These are phyloP conservation scores for Colletotrichum liaoningense DNA, from an alignment of 2,329 filamentous ascomycete species.

Conservation along the genomic window DNA sequence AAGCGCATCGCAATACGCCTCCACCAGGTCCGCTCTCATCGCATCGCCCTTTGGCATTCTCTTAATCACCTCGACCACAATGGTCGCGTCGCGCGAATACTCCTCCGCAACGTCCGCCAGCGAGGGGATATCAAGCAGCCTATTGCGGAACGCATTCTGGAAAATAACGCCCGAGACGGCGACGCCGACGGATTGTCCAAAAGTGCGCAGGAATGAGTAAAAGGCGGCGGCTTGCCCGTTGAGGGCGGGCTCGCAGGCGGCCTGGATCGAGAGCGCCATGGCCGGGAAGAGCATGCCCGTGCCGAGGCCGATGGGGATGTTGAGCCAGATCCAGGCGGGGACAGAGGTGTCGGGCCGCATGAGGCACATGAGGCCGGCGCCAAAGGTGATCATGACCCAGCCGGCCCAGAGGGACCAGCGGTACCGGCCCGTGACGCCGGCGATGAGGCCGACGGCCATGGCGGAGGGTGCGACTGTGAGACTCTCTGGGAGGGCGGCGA, in stretches of 20 bases:
- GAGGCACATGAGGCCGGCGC: conserved; percentile 65
- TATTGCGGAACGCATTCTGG: conserved; percentile 70
- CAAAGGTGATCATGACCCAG: conserved; percentile 69
- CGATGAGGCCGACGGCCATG: conserved; percentile 64
- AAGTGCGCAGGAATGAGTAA: conserved; percentile 74
- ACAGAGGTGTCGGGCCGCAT: conserved; percentile 61
- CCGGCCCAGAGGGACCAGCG: conserved; percentile 70
- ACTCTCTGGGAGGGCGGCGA: conserved; percentile 69
- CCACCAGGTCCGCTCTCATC: conserved; percentile 38
- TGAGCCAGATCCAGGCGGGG: conserved; percentile 69
- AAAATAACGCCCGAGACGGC: conserved; percentile 77
- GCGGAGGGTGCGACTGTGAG: conserved; percentile 73
- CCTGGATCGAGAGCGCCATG: conserved; percentile 74
- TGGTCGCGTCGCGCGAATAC: conserved; percentile 68
- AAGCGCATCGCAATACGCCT: conserved; percentile 47
- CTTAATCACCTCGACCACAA: conserved; percentile 69
- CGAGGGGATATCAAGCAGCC: conserved; percentile 58
- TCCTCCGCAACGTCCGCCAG: conserved; percentile 54
- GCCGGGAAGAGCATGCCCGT: conserved; percentile 73
- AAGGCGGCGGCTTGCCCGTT: conserved; percentile 71
- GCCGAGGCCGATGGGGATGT: conserved; percentile 69
- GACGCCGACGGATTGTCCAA: conserved; percentile 75
- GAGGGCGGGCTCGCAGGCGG: conserved; percentile 58
- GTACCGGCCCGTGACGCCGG: conserved; percentile 68
- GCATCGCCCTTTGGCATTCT: conserved; percentile 50